These are phyloP conservation scores for Trypanosoma platydactyli DNA, from an alignment of 208 protist genomes.

Conservation along the genomic window DNA sequence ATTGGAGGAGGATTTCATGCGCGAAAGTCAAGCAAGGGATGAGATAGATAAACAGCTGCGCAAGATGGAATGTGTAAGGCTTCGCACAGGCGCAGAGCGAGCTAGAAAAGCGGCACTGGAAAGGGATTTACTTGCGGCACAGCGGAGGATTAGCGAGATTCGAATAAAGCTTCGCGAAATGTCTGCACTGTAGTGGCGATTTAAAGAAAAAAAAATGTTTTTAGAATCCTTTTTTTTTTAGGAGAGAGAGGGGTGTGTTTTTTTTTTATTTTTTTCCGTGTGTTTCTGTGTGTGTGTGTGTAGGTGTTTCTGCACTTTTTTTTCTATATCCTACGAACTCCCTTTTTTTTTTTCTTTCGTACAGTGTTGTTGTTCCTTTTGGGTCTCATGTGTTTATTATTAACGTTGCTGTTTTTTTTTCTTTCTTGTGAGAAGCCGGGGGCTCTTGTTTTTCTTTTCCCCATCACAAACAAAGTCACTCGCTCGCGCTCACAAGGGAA, in stretches of 20 bases:
- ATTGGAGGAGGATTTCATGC: slow-evolving; percentile 55
- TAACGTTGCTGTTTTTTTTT: no score
- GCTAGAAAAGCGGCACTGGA: slow-evolving; percentile 51
- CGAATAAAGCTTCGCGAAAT: slow-evolving; percentile 52
- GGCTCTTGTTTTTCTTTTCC: no score
- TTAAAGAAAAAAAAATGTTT: background rate
- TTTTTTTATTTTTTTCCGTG: background rate
- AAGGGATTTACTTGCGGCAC: slow-evolving; percentile 38
- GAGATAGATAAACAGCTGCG: slow-evolving; percentile 51
- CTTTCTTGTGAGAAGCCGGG: no score
- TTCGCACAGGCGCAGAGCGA: slow-evolving; percentile 52
- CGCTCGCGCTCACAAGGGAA: no score
- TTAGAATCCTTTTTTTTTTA: background rate
- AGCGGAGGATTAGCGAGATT: slow-evolving; percentile 56
- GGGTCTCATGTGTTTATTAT: no score
- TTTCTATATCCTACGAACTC: background rate
- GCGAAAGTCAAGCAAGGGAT: slow-evolving; percentile 56
- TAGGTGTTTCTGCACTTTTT: background rate
- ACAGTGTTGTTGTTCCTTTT: no score
- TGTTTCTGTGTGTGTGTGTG: background rate
- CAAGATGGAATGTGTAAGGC: slow-evolving; percentile 53
- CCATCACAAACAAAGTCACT: no score
- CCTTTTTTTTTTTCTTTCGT: no score
- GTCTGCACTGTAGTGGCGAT: slow-evolving; percentile 18
- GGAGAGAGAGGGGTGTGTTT: no score